Conservation (phyloP, 768 basidiomycete species). For the Lactifluus volemus region DNA sequence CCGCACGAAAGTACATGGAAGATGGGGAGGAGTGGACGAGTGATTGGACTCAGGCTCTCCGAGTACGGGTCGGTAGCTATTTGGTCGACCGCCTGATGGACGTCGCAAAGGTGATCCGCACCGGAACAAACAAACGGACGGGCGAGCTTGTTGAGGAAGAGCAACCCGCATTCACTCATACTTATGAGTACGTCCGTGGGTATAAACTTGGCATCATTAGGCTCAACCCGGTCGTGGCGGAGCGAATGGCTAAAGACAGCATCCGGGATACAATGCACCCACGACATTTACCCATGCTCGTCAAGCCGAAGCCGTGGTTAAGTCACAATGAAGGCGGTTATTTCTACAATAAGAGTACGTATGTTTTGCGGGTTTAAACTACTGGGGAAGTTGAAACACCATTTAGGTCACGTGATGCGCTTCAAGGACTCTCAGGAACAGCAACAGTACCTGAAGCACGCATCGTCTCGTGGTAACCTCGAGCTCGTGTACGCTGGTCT, state of each 20-base stretch:
- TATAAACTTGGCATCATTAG: constrained; percentile 89
- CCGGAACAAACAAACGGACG: constrained; percentile 46
- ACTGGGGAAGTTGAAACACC: constrained; percentile 1
- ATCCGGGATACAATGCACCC: constrained; percentile 73
- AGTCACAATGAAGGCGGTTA: constrained; percentile 74
- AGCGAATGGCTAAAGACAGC: constrained; percentile 67
- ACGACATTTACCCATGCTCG: constrained; percentile 92
- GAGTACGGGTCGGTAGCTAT: constrained; percentile 74
- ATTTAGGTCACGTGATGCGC: constrained; percentile 70
- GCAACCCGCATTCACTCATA: constrained; percentile 87
- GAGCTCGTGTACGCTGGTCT: constrained; percentile 84
- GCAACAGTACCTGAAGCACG: constrained; percentile 62
- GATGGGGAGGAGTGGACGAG: constrained; percentile 68
- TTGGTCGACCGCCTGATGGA: constrained; percentile 81
- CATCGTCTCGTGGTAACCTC: constrained; percentile 63
- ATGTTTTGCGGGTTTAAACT: not conserved
- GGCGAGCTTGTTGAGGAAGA: constrained; percentile 60
- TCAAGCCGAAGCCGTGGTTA: constrained; percentile 85
- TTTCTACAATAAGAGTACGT: constrained; percentile 64
- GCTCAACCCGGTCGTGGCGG: constrained; percentile 71
- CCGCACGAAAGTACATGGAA: constrained; percentile 53
- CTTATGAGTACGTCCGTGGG: constrained; percentile 90
- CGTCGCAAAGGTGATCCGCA: constrained; percentile 65
- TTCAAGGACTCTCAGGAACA: constrained; percentile 89
- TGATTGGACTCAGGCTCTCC: constrained; percentile 71